These are phyloP conservation scores for Boletus sp. DNA, from an alignment of 768 basidiomycete genomes.

Conservation along the genomic window DNA sequence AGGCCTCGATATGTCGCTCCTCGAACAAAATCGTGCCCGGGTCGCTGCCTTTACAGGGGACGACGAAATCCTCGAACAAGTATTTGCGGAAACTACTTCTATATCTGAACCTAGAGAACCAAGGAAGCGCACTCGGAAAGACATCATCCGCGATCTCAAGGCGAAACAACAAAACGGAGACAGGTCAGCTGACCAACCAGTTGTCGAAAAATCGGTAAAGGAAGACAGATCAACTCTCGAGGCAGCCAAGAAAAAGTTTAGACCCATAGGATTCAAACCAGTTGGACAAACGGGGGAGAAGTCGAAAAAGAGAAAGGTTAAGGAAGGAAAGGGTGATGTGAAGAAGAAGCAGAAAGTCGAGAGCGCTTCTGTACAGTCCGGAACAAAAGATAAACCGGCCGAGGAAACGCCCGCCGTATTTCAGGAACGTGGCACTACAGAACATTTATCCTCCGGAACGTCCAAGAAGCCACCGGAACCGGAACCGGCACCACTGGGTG, in stretches of 20 bases:
- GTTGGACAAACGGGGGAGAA: slow-evolving; percentile 46
- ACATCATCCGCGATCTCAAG: slow-evolving; percentile 71
- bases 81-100: slow-evolving; percentile 50
- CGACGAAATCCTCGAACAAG: slow-evolving; percentile 79
- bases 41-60: slow-evolving; percentile 56
- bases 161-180: slow-evolving; percentile 44
- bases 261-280: slow-evolving; percentile 63
- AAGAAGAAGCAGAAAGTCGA: slow-evolving; percentile 60
- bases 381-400: not conserved
- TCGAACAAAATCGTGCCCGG: slow-evolving; percentile 80
- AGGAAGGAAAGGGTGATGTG: slow-evolving; percentile 37
- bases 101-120: slow-evolving; percentile 25
- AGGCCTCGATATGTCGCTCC: slow-evolving; percentile 81
- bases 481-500: slow-evolving; percentile 33
- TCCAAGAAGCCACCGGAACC: slow-evolving; percentile 10
- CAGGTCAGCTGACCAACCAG: slow-evolving; percentile 8
- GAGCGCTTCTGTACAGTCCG: slow-evolving; percentile 19
- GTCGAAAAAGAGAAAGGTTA: slow-evolving; percentile 41
- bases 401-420: not conserved
- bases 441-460: slow-evolving; percentile 6
- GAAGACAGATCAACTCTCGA: slow-evolving; percentile 30
- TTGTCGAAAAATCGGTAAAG: slow-evolving; percentile 12
- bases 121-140: slow-evolving; percentile 75
- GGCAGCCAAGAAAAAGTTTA: slow-evolving; percentile 44
- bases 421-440: not conserved